phyloP scores from a whole-genome alignment of 2,329 filamentous ascomycete genomes.

The Ophiosphaerella herpotricha region DNA sequence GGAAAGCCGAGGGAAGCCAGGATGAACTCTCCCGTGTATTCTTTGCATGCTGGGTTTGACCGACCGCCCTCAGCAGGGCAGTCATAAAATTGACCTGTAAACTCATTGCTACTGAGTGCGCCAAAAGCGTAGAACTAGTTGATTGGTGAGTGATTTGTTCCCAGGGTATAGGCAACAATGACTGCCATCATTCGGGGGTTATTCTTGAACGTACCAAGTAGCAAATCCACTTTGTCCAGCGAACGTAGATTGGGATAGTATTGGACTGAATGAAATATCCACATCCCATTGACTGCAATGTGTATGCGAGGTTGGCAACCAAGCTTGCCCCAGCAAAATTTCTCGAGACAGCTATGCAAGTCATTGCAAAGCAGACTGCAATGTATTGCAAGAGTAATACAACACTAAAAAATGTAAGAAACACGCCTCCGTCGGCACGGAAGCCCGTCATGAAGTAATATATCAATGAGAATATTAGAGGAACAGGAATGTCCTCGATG shows the following conservation, averaged over 20 bases:
- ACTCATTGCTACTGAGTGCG: conserved; percentile 73
- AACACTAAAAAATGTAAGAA: conserved; percentile 73
- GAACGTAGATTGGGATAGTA: conserved; percentile 75
- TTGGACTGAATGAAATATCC: conserved; percentile 77
- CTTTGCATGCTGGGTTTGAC: conserved; percentile 66
- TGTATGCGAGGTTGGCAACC: conserved; percentile 73
- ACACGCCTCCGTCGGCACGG: conserved; percentile 64
- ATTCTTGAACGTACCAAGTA: conserved; percentile 53
- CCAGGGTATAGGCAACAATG: too few species aligned
- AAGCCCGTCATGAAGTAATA: conserved; percentile 82
- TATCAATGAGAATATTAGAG: conserved; percentile 70
- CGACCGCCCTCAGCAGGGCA: conserved; percentile 68
- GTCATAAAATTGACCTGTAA: conserved; percentile 71
- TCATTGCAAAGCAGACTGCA: conserved; percentile 71
- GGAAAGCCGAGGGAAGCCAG: conserved; percentile 72
- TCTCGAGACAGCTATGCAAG: conserved; percentile 67
- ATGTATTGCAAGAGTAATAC: conserved; percentile 74
- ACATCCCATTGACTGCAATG: conserved; percentile 73
- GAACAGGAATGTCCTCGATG: conserved; percentile 74
- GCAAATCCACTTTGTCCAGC: conserved; percentile 74
- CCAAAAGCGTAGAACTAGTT: conserved; percentile 70
- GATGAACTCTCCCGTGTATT: conserved; percentile 72
- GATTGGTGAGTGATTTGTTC: background rate
- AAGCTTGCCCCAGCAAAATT: conserved; percentile 73
- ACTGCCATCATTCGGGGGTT: too few species aligned